phyloP scores from a whole-genome alignment of 331 rosid genomes.

The Erythrophleum ivorense region DNA sequence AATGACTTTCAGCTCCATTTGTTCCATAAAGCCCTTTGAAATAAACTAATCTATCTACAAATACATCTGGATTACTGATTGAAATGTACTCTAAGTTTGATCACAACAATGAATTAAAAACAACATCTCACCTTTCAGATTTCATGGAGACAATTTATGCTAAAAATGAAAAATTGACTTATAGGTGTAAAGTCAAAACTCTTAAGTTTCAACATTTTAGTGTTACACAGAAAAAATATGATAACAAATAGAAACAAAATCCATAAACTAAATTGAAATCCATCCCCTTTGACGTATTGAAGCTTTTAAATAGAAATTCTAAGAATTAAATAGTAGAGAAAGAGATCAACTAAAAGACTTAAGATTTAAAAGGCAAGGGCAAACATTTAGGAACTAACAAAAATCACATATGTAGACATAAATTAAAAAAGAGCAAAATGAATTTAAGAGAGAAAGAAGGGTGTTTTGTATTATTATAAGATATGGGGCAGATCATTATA shows the following conservation, averaged over 20 bases:
- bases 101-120: background rate
- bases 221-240: background rate
- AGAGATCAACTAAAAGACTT: constrained; percentile 22
- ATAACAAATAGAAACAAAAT: background rate
- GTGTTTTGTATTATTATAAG: no score
- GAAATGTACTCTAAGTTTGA: background rate
- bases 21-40: background rate
- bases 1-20: background rate
- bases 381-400: background rate
- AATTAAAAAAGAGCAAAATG: background rate
- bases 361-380: constrained; percentile 29
- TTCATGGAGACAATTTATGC: background rate
- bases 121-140: background rate
- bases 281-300: background rate
- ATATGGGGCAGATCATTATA: no score
- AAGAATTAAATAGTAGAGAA: background rate
- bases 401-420: background rate
- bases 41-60: background rate
- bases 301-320: background rate
- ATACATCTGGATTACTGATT: background rate
- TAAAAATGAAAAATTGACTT: background rate
- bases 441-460: background rate
- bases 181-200: constrained; percentile 14
- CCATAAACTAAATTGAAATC: background rate
- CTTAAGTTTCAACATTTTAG: constrained; percentile 21